Conservation (phyloP, 2,329 filamentous ascomycete species). For the Fusarium tanahbumbuense region DNA sequence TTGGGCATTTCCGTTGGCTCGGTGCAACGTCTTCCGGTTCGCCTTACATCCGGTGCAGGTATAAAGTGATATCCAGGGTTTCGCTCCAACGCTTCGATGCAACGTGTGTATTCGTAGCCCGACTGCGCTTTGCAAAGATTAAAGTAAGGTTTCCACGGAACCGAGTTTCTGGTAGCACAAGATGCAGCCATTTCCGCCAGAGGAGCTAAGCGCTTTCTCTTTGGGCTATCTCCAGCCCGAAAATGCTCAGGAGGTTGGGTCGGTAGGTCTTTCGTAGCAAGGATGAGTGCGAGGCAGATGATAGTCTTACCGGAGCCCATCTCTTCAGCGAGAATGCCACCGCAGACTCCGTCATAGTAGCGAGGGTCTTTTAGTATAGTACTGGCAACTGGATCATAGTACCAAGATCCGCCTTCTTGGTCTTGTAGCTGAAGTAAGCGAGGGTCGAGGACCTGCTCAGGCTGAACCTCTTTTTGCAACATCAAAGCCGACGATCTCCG, state of each 20-base stretch:
- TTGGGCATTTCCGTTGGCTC: conserved; percentile 46
- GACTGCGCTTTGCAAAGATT: conserved; percentile 58
- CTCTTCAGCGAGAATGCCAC: conserved; percentile 83
- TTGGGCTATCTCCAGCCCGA: conserved; percentile 54
- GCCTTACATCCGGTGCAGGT: conserved; percentile 55
- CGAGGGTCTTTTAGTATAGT: conserved; percentile 72
- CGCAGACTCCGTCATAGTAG: conserved; percentile 78
- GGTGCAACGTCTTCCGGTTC: conserved; percentile 36
- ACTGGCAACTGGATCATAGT: conserved; percentile 74
- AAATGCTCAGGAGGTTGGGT: conserved; percentile 74
- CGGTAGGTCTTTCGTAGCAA: conserved; percentile 78
- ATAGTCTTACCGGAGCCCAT: conserved; percentile 90
- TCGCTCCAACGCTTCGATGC: conserved; percentile 66
- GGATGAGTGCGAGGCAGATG: conserved; percentile 81
- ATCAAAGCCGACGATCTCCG: conserved; percentile 82
- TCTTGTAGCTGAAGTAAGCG: conserved; percentile 71
- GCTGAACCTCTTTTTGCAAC: conserved; percentile 81
- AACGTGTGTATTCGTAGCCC: conserved; percentile 65
- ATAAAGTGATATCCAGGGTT: conserved; percentile 71
- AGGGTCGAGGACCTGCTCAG: conserved; percentile 76
- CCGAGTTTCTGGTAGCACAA: conserved; percentile 70
- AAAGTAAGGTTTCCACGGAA: conserved; percentile 78
- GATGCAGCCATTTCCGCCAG: conserved; percentile 82
- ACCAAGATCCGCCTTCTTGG: conserved; percentile 73
- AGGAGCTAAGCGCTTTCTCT: conserved; percentile 64